Evolutionary conservation across 345 rosid genomes (phyloP).

Genomic region (Capsella bursapastoris): DNA sequence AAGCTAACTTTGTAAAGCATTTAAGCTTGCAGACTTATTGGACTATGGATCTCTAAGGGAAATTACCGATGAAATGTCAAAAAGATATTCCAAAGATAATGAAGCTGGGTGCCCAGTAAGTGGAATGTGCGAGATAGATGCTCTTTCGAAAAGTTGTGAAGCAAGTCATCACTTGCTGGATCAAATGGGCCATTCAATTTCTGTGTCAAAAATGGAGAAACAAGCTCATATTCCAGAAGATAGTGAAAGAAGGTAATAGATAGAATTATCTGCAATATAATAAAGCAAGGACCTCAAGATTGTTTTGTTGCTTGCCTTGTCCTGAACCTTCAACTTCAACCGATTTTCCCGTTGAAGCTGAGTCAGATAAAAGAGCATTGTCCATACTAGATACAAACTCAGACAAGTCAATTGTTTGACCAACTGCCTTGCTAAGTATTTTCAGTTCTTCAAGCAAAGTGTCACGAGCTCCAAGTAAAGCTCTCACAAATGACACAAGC

Average conservation of each 20-base stretch:
- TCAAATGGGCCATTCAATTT: slow-evolving; percentile 48
- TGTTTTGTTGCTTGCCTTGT: slow-evolving; percentile 68
- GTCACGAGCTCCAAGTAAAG: slow-evolving; percentile 76
- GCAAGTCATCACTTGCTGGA: slow-evolving; percentile 51
- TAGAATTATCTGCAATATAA: slow-evolving; percentile 36
- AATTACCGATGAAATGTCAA: slow-evolving; percentile 88
- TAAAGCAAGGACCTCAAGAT: slow-evolving; percentile 77
- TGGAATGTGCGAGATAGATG: slow-evolving; percentile 58
- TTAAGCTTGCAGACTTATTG: slow-evolving; percentile 5
- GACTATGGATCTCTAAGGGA: slow-evolving; percentile 14
- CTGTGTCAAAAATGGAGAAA: slow-evolving; percentile 52
- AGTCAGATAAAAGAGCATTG: slow-evolving; percentile 52
- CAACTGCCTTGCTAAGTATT: slow-evolving; percentile 70
- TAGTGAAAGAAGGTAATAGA: slow-evolving; percentile 17
- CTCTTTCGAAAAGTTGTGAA: slow-evolving; percentile 57
- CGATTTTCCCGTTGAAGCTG: slow-evolving; percentile 48
- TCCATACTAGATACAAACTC: slow-evolving; percentile 60
- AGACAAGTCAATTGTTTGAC: slow-evolving; percentile 58
- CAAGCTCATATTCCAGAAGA: slow-evolving; percentile 27
- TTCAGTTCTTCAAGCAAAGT: slow-evolving; percentile 68
- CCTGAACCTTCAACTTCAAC: slow-evolving; percentile 55
- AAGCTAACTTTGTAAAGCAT: slow-evolving; percentile 1
- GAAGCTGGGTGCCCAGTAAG: slow-evolving; percentile 70
- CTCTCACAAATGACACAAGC: slow-evolving; percentile 61
- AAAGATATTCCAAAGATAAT: slow-evolving; percentile 78